Percentiles rank a stretch among this genome's conserved stretches.
phyloP scores from a whole-genome alignment of 2,329 filamentous ascomycete genomes.

The Colletotrichum sp. region DNA sequence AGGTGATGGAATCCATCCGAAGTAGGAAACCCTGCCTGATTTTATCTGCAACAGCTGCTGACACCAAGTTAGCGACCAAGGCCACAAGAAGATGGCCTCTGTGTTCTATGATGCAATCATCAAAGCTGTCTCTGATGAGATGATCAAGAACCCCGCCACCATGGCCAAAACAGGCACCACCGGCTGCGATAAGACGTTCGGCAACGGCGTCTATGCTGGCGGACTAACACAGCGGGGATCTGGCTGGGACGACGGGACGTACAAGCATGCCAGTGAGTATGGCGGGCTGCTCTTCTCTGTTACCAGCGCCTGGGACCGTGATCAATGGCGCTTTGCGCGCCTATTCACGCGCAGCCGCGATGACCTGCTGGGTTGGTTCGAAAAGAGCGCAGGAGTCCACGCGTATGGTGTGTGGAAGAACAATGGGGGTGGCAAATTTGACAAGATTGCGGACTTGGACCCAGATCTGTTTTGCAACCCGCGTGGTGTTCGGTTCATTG shows the following conservation, averaged over 20 bases:
- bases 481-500: background rate
- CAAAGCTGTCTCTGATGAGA: background rate
- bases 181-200: constrained; percentile 26
- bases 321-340: constrained; percentile 27
- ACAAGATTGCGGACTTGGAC: constrained; percentile 10
- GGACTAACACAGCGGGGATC: constrained; percentile 30
- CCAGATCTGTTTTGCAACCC: background rate
- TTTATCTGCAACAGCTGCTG: rapidly evolving
- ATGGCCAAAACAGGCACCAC: background rate
- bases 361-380: constrained; percentile 14
- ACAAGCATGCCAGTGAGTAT: constrained; percentile 26
- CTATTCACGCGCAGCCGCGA: constrained; percentile 21
- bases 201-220: constrained; percentile 24
- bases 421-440: background rate
- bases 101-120: constrained; percentile 27
- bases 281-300: constrained; percentile 22
- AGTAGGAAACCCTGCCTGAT: background rate
- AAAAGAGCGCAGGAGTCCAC: background rate
- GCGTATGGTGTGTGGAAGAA: background rate
- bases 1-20: background rate
- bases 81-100: constrained; percentile 13
- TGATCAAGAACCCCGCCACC: background rate
- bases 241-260: constrained; percentile 32
- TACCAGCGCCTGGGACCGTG: constrained; percentile 23
- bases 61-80: rapidly evolving